Conservation (phyloP, 345 rosid species). For the Pseudoturritis turrita region DNA sequence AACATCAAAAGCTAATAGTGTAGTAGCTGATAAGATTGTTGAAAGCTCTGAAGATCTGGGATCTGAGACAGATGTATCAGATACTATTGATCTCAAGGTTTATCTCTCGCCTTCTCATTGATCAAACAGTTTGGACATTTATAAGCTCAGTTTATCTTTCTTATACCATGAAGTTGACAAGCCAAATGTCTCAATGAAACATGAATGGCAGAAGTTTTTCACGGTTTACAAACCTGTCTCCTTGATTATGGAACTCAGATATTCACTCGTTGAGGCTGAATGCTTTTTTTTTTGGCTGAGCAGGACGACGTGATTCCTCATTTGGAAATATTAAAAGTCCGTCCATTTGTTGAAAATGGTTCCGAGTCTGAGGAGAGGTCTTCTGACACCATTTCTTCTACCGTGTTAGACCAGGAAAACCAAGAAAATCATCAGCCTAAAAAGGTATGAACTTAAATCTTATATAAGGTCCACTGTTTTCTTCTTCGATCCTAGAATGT, state of each 20-base stretch:
- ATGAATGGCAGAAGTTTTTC: not conserved
- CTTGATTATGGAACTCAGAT: constrained; percentile 2
- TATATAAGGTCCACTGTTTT: not conserved
- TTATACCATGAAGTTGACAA: not conserved
- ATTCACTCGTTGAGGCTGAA: constrained; percentile 18
- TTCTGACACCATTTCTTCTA: constrained; percentile 25
- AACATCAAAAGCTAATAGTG: constrained; percentile 25
- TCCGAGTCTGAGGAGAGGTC: constrained; percentile 22
- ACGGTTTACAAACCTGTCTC: not conserved
- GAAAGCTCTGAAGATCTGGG: constrained; percentile 24
- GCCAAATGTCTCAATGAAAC: not conserved
- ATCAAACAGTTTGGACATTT: constrained; percentile 4
- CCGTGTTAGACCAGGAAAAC: constrained; percentile 22
- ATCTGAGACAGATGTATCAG: constrained; percentile 22
- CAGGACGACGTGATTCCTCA: constrained; percentile 33
- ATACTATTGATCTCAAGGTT: constrained; percentile 34
- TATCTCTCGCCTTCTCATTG: not conserved
- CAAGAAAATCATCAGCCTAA: constrained; percentile 27
- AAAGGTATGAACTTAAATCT: constrained; percentile 32
- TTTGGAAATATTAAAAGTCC: constrained; percentile 22
- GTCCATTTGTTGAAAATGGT: constrained; percentile 25
- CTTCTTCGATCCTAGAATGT: constrained; percentile 1
- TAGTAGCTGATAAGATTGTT: constrained; percentile 29
- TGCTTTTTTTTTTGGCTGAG: not conserved
- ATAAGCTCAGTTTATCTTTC: not conserved